Evolutionary conservation across 768 basidiomycete genomes (phyloP).

Genomic region (Serpula lacrymans): DNA sequence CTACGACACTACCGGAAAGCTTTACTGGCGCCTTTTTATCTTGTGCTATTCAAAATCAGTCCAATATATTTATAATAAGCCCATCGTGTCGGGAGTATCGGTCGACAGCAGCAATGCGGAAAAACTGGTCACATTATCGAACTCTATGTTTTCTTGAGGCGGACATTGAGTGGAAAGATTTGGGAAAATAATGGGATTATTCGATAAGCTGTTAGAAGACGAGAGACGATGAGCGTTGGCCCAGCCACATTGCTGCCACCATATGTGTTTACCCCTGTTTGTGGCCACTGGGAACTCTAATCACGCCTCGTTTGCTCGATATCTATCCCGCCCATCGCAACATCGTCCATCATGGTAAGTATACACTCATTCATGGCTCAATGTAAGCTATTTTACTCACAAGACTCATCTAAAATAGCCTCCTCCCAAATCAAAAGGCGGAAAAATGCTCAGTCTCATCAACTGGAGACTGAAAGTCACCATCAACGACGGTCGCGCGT

Average conservation of each 20-base stretch:
- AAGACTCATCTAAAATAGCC: slow-evolving; percentile 44
- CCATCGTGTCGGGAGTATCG: no score
- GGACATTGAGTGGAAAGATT: background rate
- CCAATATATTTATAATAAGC: no score
- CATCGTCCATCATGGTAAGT: slow-evolving; percentile 57
- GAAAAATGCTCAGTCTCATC: slow-evolving; percentile 96
- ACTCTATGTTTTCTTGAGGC: no score
- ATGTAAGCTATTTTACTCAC: slow-evolving; percentile 6
- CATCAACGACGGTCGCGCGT: slow-evolving; percentile 92
- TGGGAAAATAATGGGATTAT: slow-evolving; percentile 1
- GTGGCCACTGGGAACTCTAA: slow-evolving; percentile 11
- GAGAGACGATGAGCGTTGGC: background rate
- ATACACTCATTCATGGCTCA: slow-evolving; percentile 12
- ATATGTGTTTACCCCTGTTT: slow-evolving; percentile 33
- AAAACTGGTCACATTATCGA: no score
- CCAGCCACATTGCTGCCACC: background rate
- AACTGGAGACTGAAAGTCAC: slow-evolving; percentile 98
- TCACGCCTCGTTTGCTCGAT: slow-evolving; percentile 20
- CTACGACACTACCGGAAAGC: no score
- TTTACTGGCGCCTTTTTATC: no score
- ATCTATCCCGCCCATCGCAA: slow-evolving; percentile 16
- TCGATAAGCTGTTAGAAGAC: no score
- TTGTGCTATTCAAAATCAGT: no score
- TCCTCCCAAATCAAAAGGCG: slow-evolving; percentile 96
- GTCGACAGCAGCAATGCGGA: no score